A percentile compares a stretch with the other conserved stretches of the same genome.
phyloP scores from a whole-genome alignment of 208 protist species.

The Porcisia deanei region DNA sequence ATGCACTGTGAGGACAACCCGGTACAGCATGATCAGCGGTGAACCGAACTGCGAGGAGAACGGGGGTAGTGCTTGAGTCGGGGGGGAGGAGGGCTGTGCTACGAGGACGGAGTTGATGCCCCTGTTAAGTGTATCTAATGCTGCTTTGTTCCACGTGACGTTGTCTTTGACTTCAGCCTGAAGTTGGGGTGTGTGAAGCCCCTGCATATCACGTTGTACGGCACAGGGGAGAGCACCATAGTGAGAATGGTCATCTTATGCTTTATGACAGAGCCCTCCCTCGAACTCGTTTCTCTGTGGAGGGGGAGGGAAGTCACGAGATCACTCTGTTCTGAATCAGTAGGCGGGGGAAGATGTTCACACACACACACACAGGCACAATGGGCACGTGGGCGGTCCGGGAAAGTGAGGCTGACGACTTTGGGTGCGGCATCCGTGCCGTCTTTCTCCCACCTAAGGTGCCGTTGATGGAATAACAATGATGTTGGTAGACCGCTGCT shows the following conservation, averaged over 20 bases:
- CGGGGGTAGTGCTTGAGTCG: neutral
- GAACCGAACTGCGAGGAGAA: neutral
- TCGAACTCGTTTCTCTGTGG: neutral
- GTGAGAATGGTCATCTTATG: neutral
- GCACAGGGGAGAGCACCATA: neutral
- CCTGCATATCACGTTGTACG: neutral
- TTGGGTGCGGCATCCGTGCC: neutral
- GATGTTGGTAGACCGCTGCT: conserved; percentile 1
- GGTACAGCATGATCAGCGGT: neutral
- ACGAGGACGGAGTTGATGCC: neutral
- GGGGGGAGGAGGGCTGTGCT: neutral
- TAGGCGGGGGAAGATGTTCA: neutral
- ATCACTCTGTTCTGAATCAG: neutral
- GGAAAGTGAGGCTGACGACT: neutral
- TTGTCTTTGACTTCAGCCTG: neutral
- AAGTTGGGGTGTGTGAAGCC: neutral
- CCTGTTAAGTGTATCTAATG: neutral
- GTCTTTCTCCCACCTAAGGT: neutral
- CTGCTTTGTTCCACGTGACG: neutral
- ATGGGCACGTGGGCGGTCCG: neutral
- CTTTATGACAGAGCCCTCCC: neutral
- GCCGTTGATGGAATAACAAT: neutral
- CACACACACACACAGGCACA: neutral
- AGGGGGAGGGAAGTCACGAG: neutral
- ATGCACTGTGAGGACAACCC: neutral